These are phyloP conservation scores for Spathaspora girioi DNA, from an alignment of 805 yeast genomes.

Conservation along the genomic window DNA sequence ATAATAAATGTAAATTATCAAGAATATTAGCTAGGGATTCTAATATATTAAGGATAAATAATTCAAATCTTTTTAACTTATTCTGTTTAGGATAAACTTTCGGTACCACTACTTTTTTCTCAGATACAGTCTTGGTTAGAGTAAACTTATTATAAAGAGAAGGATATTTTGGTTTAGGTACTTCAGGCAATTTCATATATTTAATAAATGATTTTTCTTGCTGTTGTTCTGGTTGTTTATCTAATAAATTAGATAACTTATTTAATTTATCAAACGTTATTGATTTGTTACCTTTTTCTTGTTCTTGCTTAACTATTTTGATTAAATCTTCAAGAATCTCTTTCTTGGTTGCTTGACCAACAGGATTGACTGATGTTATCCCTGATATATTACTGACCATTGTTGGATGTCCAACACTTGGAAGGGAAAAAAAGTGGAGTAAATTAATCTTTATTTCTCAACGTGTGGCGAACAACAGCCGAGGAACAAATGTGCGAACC, in stretches of 20 bases:
- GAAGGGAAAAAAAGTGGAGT: not conserved
- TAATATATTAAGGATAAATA: conserved; percentile 22
- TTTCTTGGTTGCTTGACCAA: conserved; percentile 9
- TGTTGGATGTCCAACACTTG: not conserved
- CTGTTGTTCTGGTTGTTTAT: conserved; percentile 4
- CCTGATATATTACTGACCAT: not conserved
- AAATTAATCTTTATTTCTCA: not conserved
- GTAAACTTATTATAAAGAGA: conserved; percentile 31
- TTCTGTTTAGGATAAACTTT: conserved; percentile 1
- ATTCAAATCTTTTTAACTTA: conserved; percentile 28
- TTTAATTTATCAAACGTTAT: conserved; percentile 35
- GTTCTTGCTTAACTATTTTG: conserved; percentile 33
- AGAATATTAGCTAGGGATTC: conserved; percentile 37
- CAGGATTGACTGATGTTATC: not conserved
- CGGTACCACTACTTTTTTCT: conserved; percentile 1
- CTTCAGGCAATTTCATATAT: conserved; percentile 11
- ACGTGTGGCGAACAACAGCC: not conserved
- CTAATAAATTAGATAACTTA: conserved; percentile 25
- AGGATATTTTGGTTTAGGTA: conserved; percentile 27
- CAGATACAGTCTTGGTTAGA: conserved; percentile 12
- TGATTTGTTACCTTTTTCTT: conserved; percentile 32
- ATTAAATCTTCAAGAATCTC: conserved; percentile 26
- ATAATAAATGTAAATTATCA: conserved; percentile 40
- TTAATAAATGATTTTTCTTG: conserved; percentile 2
- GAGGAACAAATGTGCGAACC: not conserved